Conservation (phyloP, 2,329 filamentous ascomycete genomes). For the Claviceps sp. region DNA sequence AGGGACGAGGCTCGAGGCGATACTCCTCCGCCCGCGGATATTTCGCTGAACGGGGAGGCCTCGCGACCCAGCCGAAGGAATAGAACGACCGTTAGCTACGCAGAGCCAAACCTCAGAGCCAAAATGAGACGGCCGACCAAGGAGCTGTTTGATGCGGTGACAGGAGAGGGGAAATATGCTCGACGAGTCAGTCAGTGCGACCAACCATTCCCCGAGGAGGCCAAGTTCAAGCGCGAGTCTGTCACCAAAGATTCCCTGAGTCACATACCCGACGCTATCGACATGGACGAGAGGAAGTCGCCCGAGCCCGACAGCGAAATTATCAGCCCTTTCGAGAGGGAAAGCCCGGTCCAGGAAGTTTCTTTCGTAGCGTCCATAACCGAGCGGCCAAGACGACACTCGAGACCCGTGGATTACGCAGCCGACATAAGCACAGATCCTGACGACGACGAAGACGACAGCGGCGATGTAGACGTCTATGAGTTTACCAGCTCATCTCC, state of each 20-base stretch:
- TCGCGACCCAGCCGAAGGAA: constrained; percentile 54
- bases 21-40: constrained; percentile 47
- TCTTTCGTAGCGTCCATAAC: constrained; percentile 20
- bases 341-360: constrained; percentile 18
- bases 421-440: constrained; percentile 2
- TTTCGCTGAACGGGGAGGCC: constrained; percentile 41
- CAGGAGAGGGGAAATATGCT: constrained; percentile 44
- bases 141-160: constrained; percentile 60
- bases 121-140: constrained; percentile 77
- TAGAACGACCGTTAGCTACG: constrained; percentile 61
- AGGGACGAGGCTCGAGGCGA: constrained; percentile 28
- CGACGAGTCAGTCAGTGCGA: constrained; percentile 26
- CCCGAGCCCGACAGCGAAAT: constrained; percentile 13
- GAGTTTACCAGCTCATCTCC: constrained; percentile 40
- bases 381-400: constrained; percentile 28
- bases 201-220: constrained; percentile 12
- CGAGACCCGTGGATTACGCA: constrained; percentile 6
- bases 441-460: constrained; percentile 3
- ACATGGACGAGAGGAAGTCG: constrained; percentile 1
- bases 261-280: constrained; percentile 10
- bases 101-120: constrained; percentile 65
- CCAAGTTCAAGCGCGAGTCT: constrained; percentile 21
- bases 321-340: constrained; percentile 30
- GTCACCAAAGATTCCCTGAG: constrained; percentile 18
- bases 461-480: constrained; percentile 34